These are phyloP conservation scores for Peronospora destructor DNA, from an alignment of 352 stramenopile species.

Conservation along the genomic window DNA sequence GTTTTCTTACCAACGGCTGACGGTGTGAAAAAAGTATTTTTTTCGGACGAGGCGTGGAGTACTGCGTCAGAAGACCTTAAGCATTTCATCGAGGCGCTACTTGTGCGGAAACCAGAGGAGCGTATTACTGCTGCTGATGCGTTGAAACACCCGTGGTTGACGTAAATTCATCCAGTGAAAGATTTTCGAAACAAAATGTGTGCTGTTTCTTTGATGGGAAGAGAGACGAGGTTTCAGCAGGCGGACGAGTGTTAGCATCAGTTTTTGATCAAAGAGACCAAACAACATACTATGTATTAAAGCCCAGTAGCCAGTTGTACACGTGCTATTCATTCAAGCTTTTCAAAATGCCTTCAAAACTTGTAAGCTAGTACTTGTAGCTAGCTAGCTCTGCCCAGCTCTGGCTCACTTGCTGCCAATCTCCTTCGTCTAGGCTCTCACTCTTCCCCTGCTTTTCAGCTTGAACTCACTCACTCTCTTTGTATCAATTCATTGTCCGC, in stretches of 20 bases:
- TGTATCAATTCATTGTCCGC: constrained; percentile 20
- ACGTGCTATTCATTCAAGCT: background rate
- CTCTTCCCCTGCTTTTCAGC: background rate
- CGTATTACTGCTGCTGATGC: constrained; percentile 60
- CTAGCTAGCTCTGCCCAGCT: background rate
- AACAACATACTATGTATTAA: constrained; percentile 39
- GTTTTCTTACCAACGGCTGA: constrained; percentile 60
- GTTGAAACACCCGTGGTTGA: constrained; percentile 70
- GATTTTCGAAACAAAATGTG: constrained; percentile 2
- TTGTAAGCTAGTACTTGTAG: background rate
- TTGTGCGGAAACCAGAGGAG: constrained; percentile 73
- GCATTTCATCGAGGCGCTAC: constrained; percentile 60
- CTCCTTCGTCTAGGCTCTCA: background rate
- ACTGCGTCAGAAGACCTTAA: constrained; percentile 52
- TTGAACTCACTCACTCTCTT: background rate
- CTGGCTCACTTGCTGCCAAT: too few relatives aligned
- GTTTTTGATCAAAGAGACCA: constrained; percentile 24
- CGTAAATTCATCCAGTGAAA: constrained; percentile 12
- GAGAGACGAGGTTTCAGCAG: constrained; percentile 5
- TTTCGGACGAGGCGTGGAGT: constrained; percentile 63
- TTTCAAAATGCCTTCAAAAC: background rate
- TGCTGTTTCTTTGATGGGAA: constrained; percentile 6
- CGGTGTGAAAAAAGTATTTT: constrained; percentile 68
- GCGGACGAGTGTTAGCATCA: constrained; percentile 21
- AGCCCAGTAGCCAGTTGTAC: constrained; percentile 5